phyloP scores from a whole-genome alignment of 106 monocot genomes.

The Dactylorhiza incarnata region DNA sequence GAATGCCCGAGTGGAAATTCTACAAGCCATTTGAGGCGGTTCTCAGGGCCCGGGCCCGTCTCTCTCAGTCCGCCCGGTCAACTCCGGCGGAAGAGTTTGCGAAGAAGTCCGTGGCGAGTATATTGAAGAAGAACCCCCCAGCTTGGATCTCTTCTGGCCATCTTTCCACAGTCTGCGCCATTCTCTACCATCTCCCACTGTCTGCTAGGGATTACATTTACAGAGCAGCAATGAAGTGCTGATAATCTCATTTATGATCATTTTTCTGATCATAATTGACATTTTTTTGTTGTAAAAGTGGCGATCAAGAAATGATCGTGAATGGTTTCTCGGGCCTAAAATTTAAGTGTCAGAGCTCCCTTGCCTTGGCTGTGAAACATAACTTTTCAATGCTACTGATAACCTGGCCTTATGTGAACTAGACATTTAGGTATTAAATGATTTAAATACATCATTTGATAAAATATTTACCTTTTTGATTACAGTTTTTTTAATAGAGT shows the following conservation, averaged over 20 bases:
- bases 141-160: constrained; percentile 83
- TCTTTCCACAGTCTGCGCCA: constrained; percentile 34
- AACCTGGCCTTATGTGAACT: too few relatives aligned
- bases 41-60: constrained; percentile 37
- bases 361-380: too few relatives aligned
- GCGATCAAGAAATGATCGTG: too few relatives aligned
- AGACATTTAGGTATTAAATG: too few relatives aligned
- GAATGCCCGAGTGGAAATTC: constrained; percentile 81
- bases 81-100: constrained; percentile 83
- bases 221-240: constrained; percentile 34
- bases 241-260: background rate
- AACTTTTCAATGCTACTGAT: too few relatives aligned
- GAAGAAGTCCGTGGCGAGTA: constrained; percentile 46
- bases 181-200: constrained; percentile 66
- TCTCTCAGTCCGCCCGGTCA: constrained; percentile 50
- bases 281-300: too few relatives aligned
- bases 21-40: constrained; percentile 56
- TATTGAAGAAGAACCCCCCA: constrained; percentile 59
- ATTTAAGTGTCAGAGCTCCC: too few relatives aligned
- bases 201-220: constrained; percentile 53
- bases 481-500: too few relatives aligned
- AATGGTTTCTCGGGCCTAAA: too few relatives aligned
- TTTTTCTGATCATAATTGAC: background rate
- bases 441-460: too few relatives aligned
- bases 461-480: too few relatives aligned